Evolutionary conservation across 352 stramenopile genomes (phyloP).

Genomic region (Phytophthora palmivora): DNA sequence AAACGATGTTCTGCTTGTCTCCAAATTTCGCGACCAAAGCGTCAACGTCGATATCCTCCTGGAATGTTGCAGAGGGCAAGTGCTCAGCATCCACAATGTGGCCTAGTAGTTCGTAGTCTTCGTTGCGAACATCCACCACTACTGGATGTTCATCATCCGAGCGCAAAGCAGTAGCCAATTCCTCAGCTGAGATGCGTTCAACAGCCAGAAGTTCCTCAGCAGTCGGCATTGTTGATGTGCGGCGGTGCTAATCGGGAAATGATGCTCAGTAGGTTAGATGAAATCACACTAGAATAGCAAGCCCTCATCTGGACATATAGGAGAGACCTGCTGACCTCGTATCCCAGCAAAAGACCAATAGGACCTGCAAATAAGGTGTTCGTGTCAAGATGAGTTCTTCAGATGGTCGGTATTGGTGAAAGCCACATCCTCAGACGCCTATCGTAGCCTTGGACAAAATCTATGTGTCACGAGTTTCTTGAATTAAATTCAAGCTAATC

Average conservation of each 20-base stretch:
- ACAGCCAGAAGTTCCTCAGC: conserved; percentile 33
- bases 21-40: conserved; percentile 38
- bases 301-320: background rate
- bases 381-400: no score
- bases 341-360: conserved; percentile 15
- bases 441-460: background rate
- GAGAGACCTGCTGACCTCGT: conserved; percentile 7
- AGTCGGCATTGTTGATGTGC: conserved; percentile 20
- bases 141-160: conserved; percentile 12
- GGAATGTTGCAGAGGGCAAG: conserved; percentile 39
- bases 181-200: conserved; percentile 33
- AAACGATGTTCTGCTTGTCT: conserved; percentile 38
- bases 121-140: conserved; percentile 39
- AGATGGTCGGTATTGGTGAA: background rate
- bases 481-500: conserved; percentile 1
- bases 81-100: conserved; percentile 44
- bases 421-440: background rate
- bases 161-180: conserved; percentile 28
- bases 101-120: conserved; percentile 41
- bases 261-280: no score
- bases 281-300: no score
- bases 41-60: conserved; percentile 46
- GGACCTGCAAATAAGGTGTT: background rate
- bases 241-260: conserved; percentile 7
- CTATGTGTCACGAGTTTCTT: conserved; percentile 7